Evolutionary conservation across 768 basidiomycete species (phyloP), one percentile per base, ranked within the genome.

Genomic region (Gloeophyllum trabeum): DNA sequence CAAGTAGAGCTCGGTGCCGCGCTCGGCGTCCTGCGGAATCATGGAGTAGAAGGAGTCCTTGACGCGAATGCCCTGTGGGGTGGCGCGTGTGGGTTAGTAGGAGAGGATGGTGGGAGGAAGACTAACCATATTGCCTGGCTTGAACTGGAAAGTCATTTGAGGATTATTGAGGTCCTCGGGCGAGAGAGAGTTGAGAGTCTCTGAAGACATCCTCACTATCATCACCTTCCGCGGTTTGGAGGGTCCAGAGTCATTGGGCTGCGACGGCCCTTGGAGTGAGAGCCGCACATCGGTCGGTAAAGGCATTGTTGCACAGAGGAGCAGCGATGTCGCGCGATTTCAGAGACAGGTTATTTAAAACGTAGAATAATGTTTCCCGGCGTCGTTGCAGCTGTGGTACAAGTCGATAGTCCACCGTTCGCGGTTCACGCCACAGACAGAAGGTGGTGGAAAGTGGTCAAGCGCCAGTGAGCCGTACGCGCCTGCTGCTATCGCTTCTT

Each of bases 161-260:
- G 62, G 66, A 13, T 65, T 57, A 26, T 65, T 65, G 39, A 65
- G 65, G 22, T 57, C 58, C 0, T 67, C 61, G n/a, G n/a, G n/a
- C 34, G 77, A 71, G 34, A 87, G 71, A 1, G 79, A 79, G 43
- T 83, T 76, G 46, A 87, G 65, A 0, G 80, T 76, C 57, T 84
- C 80, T 24, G 73, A 67, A 3, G 85, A 76, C 71, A 88, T 69
- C 43, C 82, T 78, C 30, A 88, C 71, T 39, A 88, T 64, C 75
- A 86, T 78, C 38, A 84, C 85, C 20, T 71, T 70, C 64, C 83
- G 85, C 10, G 76, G 76, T 45, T 71, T 75, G 3, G 79, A 67
- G 24, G 75, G 73, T 24, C 69, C 54, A 0, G 71, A 63, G 46
- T 73, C 77, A 35, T 73, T 76, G 24, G 74, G 73, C 36, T 64